Base-by-base conservation (phyloP, 73 alveolate species). In the Uronychia binucleata region DNA sequence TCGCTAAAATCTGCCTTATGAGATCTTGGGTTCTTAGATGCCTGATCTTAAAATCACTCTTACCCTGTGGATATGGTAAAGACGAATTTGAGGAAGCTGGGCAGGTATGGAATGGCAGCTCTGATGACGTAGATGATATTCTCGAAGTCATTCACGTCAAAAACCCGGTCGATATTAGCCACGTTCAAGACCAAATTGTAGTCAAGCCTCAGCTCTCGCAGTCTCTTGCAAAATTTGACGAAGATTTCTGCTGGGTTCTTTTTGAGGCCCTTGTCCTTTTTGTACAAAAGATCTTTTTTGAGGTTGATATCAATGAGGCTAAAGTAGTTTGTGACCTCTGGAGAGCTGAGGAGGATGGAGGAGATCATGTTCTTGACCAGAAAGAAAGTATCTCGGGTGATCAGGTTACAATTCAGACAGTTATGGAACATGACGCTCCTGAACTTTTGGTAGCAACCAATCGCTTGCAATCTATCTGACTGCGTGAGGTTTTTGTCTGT, bases 141-240 rank as follows among this genome's bases (percentile, higher is more conserved):
- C 30, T 86, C 84, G 0, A 86, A 74, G 46, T 29, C 75, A 79
- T 86, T 86, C 34, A 34, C n/a, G 28, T 86, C 83, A 33, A 30
- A 79, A 26, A 79, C 78, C 26, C 74, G 58, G n/a, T 86, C 92
- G 30, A 86, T 86, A 19, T 84, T 84, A 19, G 92, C 74, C 13
- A 86, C 75, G 74, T 32, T 34, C 28, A 88, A 30, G 0, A 86
- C 90, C 32, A 88, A 76, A 74, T 88, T 88, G 83, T 35, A 88
- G 78, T 88, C 94, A 1, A 88, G 84, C 29, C 46, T 81, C 14
- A 88, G 77, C 78, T 88, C 94, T 75, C 82, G 60, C 13, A 88
- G 82, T 33, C 33, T 77, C 78, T 88, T 88, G 26, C 59, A 28
- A 59, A 88, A 88, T 58, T 75, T 88, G 58, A 88, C 33, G 28